Evolutionary conservation across 495 filamentous ascomycete genomes (phyloP), one percentile per base, ranked within the genome.

Genomic region (Aspergillus nidulans): DNA sequence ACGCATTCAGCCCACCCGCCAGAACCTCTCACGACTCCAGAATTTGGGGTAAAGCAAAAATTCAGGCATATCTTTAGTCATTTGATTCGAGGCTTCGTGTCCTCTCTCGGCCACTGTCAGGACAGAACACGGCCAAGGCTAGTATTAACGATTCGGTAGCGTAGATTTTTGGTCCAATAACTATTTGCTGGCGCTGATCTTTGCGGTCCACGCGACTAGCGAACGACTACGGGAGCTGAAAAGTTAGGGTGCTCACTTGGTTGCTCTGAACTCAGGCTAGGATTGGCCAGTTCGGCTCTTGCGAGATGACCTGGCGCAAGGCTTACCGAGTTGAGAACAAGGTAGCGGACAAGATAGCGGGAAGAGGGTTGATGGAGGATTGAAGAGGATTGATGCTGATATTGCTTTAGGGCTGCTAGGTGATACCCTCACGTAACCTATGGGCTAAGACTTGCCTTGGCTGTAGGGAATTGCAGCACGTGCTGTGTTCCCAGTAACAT

Each of bases 181-280:
- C 2, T 5, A 12, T 2, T 6, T 10, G 2, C 4, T 7, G 44
- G 10, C 42, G 60, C 54, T 48, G 54, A 59, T 57, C 57, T 57
- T 57, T 63, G 61, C 49, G 55, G 36, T 55, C 61, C 57, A 59
- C 61, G 57, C 61, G 56, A 63, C 53, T 47, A 40, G 1, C 24
- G 21, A 43, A 48, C 13, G 8, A 21, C 45, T n/a, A n/a, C n/a
- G n/a, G 24, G 25, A 46, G 24, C 43, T 28, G 15, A 32, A 30
- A 40, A 52, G 36, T n/a, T 21, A 54, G 41, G 52, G 52, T 28
- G 52, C 15, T 7, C 12, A 45, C 16, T 23, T 32, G 24, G 26
- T 16, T 24, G 51, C 18, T n/a, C 6, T 39, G 36, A 3, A 39
- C 3, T 39, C 12, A 36, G 36, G 36, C n/a, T 39, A 8, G 36